A percentile compares a stretch with the other conserved stretches of the same genome.
Evolutionary conservation across 768 basidiomycete genomes (phyloP).

Genomic region (Coprinellus micaceus): DNA sequence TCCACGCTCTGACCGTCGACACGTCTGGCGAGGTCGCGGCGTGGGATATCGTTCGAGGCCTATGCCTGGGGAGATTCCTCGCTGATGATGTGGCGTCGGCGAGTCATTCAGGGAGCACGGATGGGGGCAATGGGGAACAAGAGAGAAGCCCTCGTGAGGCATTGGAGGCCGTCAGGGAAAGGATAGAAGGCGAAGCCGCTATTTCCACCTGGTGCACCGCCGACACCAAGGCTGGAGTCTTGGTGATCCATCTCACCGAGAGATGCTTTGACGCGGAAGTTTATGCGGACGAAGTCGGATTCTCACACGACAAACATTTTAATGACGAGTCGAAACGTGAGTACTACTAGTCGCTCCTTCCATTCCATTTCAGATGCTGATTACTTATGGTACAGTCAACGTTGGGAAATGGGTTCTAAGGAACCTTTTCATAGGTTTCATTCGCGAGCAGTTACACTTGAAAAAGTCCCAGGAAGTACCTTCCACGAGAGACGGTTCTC

Average conservation of each 20-base stretch:
- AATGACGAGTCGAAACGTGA: slow-evolving; percentile 79
- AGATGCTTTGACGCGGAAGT: slow-evolving; percentile 92
- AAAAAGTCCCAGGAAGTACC: slow-evolving; percentile 4
- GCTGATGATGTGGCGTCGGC: slow-evolving; percentile 63
- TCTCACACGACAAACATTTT: slow-evolving; percentile 53
- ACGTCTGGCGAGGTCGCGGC: slow-evolving; percentile 84
- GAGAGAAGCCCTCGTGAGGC: slow-evolving; percentile 76
- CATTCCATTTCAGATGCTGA: slow-evolving; percentile 6
- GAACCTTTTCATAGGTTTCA: slow-evolving; percentile 79
- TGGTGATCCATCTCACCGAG: slow-evolving; percentile 85
- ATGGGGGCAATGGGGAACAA: slow-evolving; percentile 35
- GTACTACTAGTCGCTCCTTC: slow-evolving; percentile 28
- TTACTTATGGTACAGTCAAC: slow-evolving; percentile 57
- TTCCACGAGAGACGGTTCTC: slow-evolving; percentile 10
- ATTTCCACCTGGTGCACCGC: slow-evolving; percentile 81
- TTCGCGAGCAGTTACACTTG: slow-evolving; percentile 58
- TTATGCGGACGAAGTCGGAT: slow-evolving; percentile 89
- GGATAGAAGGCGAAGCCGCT: slow-evolving; percentile 94
- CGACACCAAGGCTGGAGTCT: slow-evolving; percentile 85
- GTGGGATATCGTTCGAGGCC: slow-evolving; percentile 84
- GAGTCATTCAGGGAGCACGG: slow-evolving; percentile 45
- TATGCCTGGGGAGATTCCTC: slow-evolving; percentile 69
- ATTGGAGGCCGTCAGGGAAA: slow-evolving; percentile 80
- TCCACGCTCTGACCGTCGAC: slow-evolving; percentile 89
- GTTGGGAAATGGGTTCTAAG: slow-evolving; percentile 88